Percentiles rank a stretch among this genome's conserved stretches.
phyloP scores from a whole-genome alignment of 306 rosid species.

The Rubus idaeus region DNA sequence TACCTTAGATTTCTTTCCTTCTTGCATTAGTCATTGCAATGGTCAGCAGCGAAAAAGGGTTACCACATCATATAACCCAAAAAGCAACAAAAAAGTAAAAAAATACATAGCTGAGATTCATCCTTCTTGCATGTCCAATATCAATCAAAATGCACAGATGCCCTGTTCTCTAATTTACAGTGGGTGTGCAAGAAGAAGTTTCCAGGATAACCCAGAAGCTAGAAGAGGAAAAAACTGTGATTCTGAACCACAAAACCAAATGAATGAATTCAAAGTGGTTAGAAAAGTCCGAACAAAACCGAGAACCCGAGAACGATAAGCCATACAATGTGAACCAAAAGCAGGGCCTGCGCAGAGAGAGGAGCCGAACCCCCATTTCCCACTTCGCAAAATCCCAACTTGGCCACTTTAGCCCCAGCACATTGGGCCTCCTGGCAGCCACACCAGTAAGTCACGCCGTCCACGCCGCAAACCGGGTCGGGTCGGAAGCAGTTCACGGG shows the following conservation, averaged over 20 bases:
- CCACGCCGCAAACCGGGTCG: slow-evolving; percentile 84
- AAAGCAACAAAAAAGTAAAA: not conserved
- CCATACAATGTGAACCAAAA: slow-evolving; percentile 85
- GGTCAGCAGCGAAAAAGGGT: not conserved
- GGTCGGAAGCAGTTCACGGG: slow-evolving; percentile 81
- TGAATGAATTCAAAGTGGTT: slow-evolving; percentile 8
- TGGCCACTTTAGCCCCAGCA: slow-evolving; percentile 61
- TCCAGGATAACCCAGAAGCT: not conserved
- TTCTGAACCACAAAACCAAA: not conserved
- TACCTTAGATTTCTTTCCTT: not conserved
- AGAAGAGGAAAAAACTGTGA: not conserved
- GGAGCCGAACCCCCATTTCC: slow-evolving; percentile 69
- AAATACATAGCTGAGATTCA: not conserved
- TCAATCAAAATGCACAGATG: no score
- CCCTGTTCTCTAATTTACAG: no score
- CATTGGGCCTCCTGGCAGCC: slow-evolving; percentile 87
- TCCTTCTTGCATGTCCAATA: not conserved
- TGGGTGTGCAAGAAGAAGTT: no score
- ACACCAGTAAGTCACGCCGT: slow-evolving; percentile 92
- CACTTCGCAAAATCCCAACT: slow-evolving; percentile 73
- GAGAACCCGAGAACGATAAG: slow-evolving; percentile 72
- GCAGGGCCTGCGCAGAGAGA: slow-evolving; percentile 84
- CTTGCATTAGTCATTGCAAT: not conserved
- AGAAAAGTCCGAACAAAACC: slow-evolving; percentile 73
- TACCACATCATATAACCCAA: not conserved